Evolutionary conservation across 768 basidiomycete species (phyloP).

Genomic region (Russula brevipes): DNA sequence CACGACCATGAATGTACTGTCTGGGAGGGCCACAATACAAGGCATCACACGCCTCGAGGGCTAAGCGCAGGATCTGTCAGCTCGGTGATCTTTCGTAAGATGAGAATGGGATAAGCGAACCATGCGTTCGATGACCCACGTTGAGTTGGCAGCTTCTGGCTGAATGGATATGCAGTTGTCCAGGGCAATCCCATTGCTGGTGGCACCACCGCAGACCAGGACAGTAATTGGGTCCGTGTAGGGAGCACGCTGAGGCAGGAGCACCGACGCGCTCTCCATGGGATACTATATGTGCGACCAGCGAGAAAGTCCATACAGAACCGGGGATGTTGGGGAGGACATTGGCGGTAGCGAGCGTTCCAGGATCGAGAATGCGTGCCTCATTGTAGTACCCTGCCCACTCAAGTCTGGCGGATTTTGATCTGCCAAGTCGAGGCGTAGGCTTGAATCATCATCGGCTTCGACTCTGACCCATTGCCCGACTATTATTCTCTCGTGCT

Average conservation of each 20-base stretch:
- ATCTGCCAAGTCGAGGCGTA: too few species aligned
- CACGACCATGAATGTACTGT: slow-evolving; percentile 71
- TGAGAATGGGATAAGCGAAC: slow-evolving; percentile 36
- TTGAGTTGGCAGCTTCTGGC: slow-evolving; percentile 56
- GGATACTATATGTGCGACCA: slow-evolving; percentile 75
- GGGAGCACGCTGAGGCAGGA: slow-evolving; percentile 65
- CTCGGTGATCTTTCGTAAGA: background rate
- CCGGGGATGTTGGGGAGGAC: too few species aligned
- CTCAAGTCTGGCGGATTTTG: too few species aligned
- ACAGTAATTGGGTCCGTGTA: slow-evolving; percentile 69
- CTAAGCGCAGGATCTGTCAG: slow-evolving; percentile 32
- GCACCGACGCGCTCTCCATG: slow-evolving; percentile 61
- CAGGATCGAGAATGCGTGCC: too few species aligned
- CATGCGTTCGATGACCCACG: slow-evolving; percentile 77
- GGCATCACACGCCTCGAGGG: slow-evolving; percentile 72
- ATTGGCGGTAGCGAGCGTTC: too few species aligned
- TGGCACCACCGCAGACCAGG: slow-evolving; percentile 71
- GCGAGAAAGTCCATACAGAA: too few species aligned
- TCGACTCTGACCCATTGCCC: too few species aligned
- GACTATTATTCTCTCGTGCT: too few species aligned
- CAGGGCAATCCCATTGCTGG: slow-evolving; percentile 45
- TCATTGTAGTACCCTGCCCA: too few species aligned
- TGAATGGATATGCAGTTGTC: slow-evolving; percentile 70
- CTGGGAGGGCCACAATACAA: slow-evolving; percentile 65
- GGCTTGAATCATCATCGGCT: too few species aligned